Evolutionary conservation across 768 basidiomycete genomes (phyloP).

Genomic region (Dacryopinax primogenitus): DNA sequence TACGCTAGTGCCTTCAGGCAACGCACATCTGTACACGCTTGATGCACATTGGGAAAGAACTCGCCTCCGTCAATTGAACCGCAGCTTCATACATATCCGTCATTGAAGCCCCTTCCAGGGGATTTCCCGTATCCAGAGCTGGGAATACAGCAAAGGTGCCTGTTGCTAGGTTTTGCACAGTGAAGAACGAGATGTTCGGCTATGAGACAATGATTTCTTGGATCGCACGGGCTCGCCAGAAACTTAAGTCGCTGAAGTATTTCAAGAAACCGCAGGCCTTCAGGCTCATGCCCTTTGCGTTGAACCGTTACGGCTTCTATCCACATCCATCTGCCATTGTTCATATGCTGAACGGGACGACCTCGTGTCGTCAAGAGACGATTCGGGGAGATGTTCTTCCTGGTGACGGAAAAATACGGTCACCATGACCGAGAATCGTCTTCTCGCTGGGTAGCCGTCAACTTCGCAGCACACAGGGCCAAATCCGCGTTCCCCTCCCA

Average conservation of each 20-base stretch:
- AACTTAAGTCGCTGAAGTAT: neutral
- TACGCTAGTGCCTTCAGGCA: neutral
- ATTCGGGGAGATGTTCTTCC: neutral
- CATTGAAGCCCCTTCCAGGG: neutral
- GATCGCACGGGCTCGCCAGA: neutral
- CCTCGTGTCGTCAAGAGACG: neutral
- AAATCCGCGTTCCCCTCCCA: no score
- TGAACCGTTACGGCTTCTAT: neutral
- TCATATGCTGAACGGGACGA: neutral
- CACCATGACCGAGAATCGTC: neutral
- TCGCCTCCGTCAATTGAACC: neutral
- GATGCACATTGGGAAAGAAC: neutral
- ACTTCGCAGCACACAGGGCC: neutral
- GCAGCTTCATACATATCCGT: neutral
- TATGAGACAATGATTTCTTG: neutral
- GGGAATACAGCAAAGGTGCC: neutral
- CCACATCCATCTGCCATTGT: neutral
- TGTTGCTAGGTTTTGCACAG: neutral
- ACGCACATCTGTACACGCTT: neutral
- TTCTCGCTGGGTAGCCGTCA: neutral
- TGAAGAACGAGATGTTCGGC: neutral
- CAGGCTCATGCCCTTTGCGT: neutral
- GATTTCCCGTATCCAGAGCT: neutral
- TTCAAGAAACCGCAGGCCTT: neutral
- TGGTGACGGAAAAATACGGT: neutral